Conservation (phyloP, 2,329 filamentous ascomycete genomes). For the Anthostomella pinea region DNA sequence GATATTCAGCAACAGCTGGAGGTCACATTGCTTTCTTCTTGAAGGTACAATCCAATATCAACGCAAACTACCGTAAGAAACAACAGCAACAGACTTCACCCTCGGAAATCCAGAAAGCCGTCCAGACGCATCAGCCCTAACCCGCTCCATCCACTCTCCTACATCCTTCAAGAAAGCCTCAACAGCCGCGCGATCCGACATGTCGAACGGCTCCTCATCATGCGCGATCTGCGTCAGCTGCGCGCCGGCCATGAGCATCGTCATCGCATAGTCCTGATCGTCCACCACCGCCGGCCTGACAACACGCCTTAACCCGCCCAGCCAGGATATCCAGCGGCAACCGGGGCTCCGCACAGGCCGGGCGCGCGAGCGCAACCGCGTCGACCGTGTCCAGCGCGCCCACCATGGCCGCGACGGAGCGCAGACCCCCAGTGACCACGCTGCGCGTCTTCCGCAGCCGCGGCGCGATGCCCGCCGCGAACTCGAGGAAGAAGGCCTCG, state of each 20-base stretch:
- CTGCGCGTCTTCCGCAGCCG: slow-evolving; percentile 45
- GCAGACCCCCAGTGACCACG: slow-evolving; percentile 54
- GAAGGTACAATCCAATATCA: too few species aligned
- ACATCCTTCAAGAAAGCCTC: too few species aligned
- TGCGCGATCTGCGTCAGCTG: slow-evolving; percentile 39
- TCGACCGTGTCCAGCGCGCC: slow-evolving; percentile 49
- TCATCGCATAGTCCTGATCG: slow-evolving; percentile 41
- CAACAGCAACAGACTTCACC: too few species aligned
- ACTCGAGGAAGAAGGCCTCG: slow-evolving; percentile 56
- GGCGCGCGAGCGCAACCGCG: slow-evolving; percentile 53
- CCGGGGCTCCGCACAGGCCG: slow-evolving; percentile 46
- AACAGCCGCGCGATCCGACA: too few species aligned
- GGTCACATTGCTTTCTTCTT: too few species aligned
- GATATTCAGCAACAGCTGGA: too few species aligned
- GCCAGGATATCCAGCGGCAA: slow-evolving; percentile 43
- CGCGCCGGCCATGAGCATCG: slow-evolving; percentile 41
- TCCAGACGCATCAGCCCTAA: too few species aligned
- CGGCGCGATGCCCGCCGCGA: slow-evolving; percentile 47
- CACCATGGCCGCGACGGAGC: slow-evolving; percentile 50
- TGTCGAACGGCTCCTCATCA: slow-evolving; percentile 17
- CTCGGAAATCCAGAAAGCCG: too few species aligned
- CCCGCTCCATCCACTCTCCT: too few species aligned
- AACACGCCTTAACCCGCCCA: slow-evolving; percentile 45
- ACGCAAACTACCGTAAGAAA: too few species aligned
- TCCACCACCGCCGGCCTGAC: slow-evolving; percentile 45